phyloP scores from a whole-genome alignment of 2,329 filamentous ascomycete species.

The Fusarium heterosporum region DNA sequence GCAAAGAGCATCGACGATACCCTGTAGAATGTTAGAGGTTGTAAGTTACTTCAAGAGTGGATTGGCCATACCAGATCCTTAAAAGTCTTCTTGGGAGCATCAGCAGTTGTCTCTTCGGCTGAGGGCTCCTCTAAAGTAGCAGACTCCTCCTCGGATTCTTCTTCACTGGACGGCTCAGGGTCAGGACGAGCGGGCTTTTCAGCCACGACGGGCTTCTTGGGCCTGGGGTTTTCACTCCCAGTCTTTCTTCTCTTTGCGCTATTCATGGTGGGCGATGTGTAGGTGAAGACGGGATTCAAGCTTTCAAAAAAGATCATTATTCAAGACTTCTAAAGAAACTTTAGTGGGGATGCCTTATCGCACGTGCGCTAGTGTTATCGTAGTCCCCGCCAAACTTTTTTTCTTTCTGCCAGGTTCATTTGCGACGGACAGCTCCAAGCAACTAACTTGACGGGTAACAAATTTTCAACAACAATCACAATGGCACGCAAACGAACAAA shows the following conservation, averaged over 20 bases:
- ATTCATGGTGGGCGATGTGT: slow-evolving; percentile 49
- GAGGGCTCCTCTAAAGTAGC: slow-evolving; percentile 51
- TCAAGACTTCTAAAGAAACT: slow-evolving; percentile 41
- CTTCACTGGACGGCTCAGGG: slow-evolving; percentile 32
- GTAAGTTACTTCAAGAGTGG: neutral
- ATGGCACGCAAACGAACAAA: slow-evolving; percentile 89
- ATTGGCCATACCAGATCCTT: slow-evolving; percentile 67
- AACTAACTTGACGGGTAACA: slow-evolving; percentile 25
- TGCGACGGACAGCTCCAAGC: slow-evolving; percentile 31
- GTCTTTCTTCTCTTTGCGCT: slow-evolving; percentile 58
- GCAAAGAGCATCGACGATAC: slow-evolving; percentile 86
- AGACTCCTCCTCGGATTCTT: slow-evolving; percentile 50
- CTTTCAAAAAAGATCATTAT: slow-evolving; percentile 12
- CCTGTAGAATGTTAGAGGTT: slow-evolving; percentile 58
- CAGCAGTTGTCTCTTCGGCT: slow-evolving; percentile 48
- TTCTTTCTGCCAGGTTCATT: slow-evolving; percentile 47
- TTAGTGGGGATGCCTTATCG: slow-evolving; percentile 51
- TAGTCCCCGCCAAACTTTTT: slow-evolving; percentile 51
- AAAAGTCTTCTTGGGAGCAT: slow-evolving; percentile 72
- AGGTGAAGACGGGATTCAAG: neutral
- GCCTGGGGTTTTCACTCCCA: slow-evolving; percentile 47
- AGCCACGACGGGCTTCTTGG: slow-evolving; percentile 28
- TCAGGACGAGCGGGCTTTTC: slow-evolving; percentile 27
- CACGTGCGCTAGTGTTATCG: slow-evolving; percentile 52
- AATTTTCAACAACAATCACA: slow-evolving; percentile 26